These are phyloP conservation scores for Annona cherimola DNA, from an alignment of 164 flowering plant species.

Conservation along the genomic window DNA sequence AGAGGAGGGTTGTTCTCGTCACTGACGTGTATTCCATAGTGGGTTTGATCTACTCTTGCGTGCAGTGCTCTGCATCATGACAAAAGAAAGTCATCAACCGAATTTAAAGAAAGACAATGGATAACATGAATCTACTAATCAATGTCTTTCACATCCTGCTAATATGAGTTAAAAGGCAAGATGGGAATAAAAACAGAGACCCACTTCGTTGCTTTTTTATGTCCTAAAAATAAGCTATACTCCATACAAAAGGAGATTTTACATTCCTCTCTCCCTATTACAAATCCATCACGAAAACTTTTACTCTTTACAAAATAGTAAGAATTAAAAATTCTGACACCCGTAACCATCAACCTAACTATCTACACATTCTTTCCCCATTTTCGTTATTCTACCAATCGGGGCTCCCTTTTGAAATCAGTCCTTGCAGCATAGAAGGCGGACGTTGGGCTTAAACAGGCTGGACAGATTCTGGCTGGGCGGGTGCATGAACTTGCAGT, in stretches of 20 bases:
- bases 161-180: neutral
- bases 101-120: neutral
- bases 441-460: slow-evolving; percentile 32
- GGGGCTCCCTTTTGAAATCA: neutral
- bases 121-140: neutral
- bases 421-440: slow-evolving; percentile 39
- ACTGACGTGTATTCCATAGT: neutral
- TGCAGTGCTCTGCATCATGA: neutral
- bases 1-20: neutral
- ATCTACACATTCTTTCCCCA: neutral
- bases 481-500: slow-evolving; percentile 85
- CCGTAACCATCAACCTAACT: neutral
- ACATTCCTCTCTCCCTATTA: neutral
- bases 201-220: neutral
- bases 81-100: neutral
- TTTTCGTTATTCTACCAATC: neutral
- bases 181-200: too few species aligned
- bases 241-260: neutral
- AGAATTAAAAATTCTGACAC: neutral
- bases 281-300: neutral
- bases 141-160: neutral
- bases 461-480: slow-evolving; percentile 30
- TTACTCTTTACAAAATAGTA: neutral
- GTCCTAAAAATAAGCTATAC: neutral
- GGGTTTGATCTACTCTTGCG: neutral